Percentiles rank a stretch among this genome's conserved stretches.
Conservation (phyloP, 1,284 basidiomycete genomes). For the Ganoderma lucidum region DNA sequence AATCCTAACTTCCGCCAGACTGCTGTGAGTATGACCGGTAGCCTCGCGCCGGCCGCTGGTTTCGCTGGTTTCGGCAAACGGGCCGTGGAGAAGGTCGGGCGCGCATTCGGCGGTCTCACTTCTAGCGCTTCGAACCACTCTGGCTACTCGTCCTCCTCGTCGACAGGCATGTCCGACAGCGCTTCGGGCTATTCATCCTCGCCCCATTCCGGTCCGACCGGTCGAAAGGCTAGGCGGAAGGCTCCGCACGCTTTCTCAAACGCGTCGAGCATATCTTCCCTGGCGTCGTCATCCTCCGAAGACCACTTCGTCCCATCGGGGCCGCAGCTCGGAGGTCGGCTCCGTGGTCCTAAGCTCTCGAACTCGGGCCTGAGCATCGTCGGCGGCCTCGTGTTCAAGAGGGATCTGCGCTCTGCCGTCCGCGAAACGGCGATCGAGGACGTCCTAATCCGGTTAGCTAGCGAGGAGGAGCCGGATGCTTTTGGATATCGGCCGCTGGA, state of each 20-base stretch:
- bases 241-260: constrained; percentile 67
- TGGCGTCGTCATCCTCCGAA: constrained; percentile 53
- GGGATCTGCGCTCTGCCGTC: constrained; percentile 63
- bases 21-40: constrained; percentile 73
- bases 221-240: constrained; percentile 52
- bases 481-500: constrained; percentile 49
- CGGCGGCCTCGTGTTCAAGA: constrained; percentile 71
- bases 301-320: constrained; percentile 55
- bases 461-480: constrained; percentile 30
- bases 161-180: constrained; percentile 27
- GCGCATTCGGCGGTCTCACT: constrained; percentile 42
- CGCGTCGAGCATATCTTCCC: constrained; percentile 62
- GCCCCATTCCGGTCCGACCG: constrained; percentile 44
- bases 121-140: constrained; percentile 50
- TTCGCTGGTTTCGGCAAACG: constrained; percentile 68
- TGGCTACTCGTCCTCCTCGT: constrained; percentile 48
- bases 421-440: constrained; percentile 63
- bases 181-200: constrained; percentile 47
- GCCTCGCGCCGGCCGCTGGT: constrained; percentile 72
- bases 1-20: constrained; percentile 60
- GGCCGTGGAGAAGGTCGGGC: constrained; percentile 72
- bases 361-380: constrained; percentile 43
- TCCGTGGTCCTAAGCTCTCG: constrained; percentile 60
- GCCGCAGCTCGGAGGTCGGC: constrained; percentile 59
- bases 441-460: constrained; percentile 34